phyloP scores from a whole-genome alignment of 768 basidiomycete species.

The Suillus tomentosus region DNA sequence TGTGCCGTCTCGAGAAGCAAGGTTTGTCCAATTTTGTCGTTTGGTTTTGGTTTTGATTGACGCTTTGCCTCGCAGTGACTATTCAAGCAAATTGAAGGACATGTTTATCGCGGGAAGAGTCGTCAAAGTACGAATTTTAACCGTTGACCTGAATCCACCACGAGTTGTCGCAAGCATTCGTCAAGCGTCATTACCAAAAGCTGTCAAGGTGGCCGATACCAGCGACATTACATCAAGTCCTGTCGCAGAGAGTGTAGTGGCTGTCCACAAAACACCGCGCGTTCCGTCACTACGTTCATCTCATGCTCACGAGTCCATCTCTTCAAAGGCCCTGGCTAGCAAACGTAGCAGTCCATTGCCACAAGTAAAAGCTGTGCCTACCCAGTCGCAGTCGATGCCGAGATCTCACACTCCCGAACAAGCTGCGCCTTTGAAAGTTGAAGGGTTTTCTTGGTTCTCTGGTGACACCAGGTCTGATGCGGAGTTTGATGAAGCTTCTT shows the following conservation, averaged over 20 bases:
- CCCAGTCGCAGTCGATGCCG: slow-evolving; percentile 4
- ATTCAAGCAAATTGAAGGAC: slow-evolving; percentile 73
- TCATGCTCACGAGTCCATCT: slow-evolving; percentile 55
- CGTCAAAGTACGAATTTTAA: slow-evolving; percentile 79
- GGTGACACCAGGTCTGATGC: slow-evolving; percentile 38
- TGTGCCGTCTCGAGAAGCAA: slow-evolving; percentile 79
- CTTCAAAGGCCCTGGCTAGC: slow-evolving; percentile 85
- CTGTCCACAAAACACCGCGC: slow-evolving; percentile 84
- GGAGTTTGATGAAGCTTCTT: slow-evolving; percentile 43
- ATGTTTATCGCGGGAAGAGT: slow-evolving; percentile 81
- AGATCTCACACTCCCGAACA: not conserved
- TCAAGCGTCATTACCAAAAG: slow-evolving; percentile 62
- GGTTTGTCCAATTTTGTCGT: slow-evolving; percentile 46
- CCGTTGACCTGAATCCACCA: slow-evolving; percentile 54
- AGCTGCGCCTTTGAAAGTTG: slow-evolving; percentile 46
- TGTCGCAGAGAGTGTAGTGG: slow-evolving; percentile 66
- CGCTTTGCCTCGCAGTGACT: slow-evolving; percentile 4
- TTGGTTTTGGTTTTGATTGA: not conserved
- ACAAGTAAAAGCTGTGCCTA: slow-evolving; percentile 51
- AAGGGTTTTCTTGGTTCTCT: slow-evolving; percentile 75
- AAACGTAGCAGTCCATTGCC: slow-evolving; percentile 65
- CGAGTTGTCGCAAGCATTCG: slow-evolving; percentile 86
- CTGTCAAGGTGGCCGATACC: slow-evolving; percentile 56
- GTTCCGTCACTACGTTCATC: slow-evolving; percentile 62
- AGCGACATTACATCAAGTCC: slow-evolving; percentile 78